Evolutionary conservation across 495 filamentous ascomycete species (phyloP), one percentile per base, ranked within the genome.

Genomic region (Rostrohypoxylon terebratum): DNA sequence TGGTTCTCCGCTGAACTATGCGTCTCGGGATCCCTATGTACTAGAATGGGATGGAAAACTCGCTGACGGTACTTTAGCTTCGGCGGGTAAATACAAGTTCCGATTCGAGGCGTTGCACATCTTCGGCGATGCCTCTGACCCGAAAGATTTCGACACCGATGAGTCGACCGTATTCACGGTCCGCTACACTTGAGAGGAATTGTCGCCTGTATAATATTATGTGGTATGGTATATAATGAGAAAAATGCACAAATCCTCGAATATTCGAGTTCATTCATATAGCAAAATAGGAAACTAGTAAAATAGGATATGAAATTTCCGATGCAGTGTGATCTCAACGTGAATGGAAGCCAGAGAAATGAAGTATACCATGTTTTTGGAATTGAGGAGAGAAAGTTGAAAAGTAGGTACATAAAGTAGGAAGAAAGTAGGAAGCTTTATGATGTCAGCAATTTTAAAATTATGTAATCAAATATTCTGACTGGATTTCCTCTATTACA

Each of bases 71-170:
- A 77, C 63, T 1, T 81, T 79, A 28, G 81, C 81, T 14, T 73
- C 79, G 18, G 75, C 79, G n/a, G 85, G 84, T 18, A 48, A 68
- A 13, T 87, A 87, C 75, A 82, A 80, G 71, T 74, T 84, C 28
- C 77, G 67, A 2, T 73, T 85, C 48, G 78, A 78, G 72, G 83
- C 83, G 31, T 71, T 86, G 65, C 77, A 76, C 51, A 80, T 86
- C 51, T 83, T 81, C 42, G 83, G 83, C 0, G 72, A 86, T 38
- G 63, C 69, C 13, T 50, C 70, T 1, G 51, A 72, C 55, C 63
- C 57, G 5, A 61, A 36, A 7, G 82, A 85, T 34, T 85, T 81
- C 48, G 82, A 85, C 44, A 63, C 62, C 0, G 66, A 73, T 14
- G 80, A 82, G 66, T 77, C 81, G 16, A 75, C 77, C 13, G 20